Percentiles rank a stretch among this genome's conserved stretches.
These are phyloP conservation scores for Closterium sp. DNA, from an alignment of 139 green algal genomes.

Conservation along the genomic window DNA sequence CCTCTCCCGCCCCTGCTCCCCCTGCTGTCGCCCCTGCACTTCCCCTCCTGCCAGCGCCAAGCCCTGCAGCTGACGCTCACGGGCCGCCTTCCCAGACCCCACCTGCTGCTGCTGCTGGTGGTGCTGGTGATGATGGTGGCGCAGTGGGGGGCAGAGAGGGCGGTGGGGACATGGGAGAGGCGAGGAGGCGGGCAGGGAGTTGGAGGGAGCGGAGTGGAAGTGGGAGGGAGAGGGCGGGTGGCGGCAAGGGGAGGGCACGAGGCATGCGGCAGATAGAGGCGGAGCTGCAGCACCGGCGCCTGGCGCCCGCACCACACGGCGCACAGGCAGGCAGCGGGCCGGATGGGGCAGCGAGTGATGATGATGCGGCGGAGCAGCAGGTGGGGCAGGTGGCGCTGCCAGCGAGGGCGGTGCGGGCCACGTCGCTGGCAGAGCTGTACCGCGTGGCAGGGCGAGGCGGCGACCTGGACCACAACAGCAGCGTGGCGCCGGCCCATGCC, in stretches of 20 bases:
- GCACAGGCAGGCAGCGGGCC: neutral
- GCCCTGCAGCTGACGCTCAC: neutral
- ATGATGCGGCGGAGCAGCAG: neutral
- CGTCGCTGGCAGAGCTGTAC: neutral
- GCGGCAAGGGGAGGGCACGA: neutral
- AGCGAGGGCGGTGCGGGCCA: neutral
- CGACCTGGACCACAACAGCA: neutral
- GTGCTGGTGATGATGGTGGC: neutral
- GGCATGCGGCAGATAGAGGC: neutral
- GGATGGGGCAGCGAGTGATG: neutral
- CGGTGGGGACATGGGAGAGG: too few relatives aligned
- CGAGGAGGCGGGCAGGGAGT: too few relatives aligned
- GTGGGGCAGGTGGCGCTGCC: neutral
- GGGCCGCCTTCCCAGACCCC: neutral
- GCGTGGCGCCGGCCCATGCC: neutral
- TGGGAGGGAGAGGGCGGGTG: neutral
- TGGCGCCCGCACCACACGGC: neutral
- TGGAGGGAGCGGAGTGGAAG: neutral
- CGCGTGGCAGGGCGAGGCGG: too few relatives aligned
- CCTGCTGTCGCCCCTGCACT: too few relatives aligned
- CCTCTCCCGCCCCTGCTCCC: too few relatives aligned
- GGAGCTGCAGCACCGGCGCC: neutral
- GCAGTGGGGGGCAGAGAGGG: neutral
- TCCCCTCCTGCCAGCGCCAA: neutral
- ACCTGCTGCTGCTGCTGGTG: neutral